Conservation (phyloP, 495 filamentous ascomycete genomes). For the Talaromyces proteolyticus region DNA sequence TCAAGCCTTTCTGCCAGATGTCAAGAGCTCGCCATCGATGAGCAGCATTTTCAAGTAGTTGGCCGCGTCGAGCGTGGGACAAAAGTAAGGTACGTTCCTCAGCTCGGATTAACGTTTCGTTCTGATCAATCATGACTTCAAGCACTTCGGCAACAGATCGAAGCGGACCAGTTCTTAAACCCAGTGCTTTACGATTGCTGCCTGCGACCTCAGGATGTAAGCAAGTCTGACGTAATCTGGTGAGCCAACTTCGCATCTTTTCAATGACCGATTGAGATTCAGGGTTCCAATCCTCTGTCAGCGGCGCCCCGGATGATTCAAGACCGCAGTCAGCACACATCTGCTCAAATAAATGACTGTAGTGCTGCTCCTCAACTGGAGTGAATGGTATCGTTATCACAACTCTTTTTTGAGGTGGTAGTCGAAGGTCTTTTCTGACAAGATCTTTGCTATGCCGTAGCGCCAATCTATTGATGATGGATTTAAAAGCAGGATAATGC, state of each 20-base stretch:
- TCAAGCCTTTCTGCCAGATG: conserved; percentile 59
- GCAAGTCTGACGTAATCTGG: conserved; percentile 71
- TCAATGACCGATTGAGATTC: conserved; percentile 51
- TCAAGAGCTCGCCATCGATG: conserved; percentile 51
- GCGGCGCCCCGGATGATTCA: conserved; percentile 54
- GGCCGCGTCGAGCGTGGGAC: conserved; percentile 59
- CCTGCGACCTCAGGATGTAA: conserved; percentile 76
- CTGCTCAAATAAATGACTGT: conserved; percentile 61
- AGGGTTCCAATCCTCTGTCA: conserved; percentile 54
- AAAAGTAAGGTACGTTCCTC: conserved; percentile 63
- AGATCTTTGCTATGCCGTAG: conserved; percentile 81
- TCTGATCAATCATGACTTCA: conserved; percentile 82
- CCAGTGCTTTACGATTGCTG: conserved; percentile 62
- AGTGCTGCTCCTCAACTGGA: conserved; percentile 82
- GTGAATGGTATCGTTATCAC: conserved; percentile 88
- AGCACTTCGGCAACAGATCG: conserved; percentile 81
- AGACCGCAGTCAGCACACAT: conserved; percentile 67
- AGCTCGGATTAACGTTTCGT: conserved; percentile 51
- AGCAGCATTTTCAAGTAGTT: conserved; percentile 63
- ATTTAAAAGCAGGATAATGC: conserved; percentile 54
- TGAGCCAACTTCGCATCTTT: conserved; percentile 65
- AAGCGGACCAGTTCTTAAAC: conserved; percentile 56
- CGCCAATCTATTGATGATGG: conserved; percentile 62
- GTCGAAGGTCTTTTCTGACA: conserved; percentile 59
- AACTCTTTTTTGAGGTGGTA: conserved; percentile 74